Evolutionary conservation across 805 yeast species (phyloP), one percentile per base, ranked within the genome.

Genomic region (Tetrapisispora iriomotensis): DNA sequence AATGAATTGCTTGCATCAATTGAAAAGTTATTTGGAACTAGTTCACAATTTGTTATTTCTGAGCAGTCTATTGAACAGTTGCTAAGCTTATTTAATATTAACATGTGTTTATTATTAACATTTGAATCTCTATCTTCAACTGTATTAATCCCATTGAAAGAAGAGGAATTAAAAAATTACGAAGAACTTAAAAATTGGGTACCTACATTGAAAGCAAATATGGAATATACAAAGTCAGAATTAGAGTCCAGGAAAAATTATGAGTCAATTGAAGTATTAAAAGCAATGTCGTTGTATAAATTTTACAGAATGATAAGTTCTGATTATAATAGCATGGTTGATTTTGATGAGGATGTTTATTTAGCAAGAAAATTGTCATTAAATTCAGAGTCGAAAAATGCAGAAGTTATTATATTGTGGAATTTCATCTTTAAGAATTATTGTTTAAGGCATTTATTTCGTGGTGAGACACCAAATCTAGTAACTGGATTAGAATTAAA

Each of bases 261-360:
- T 18, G 40, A 44, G 18, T 43, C 52, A 6, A 36, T 50, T 3
- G 55, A 50, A 20, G 47, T 44, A 10, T 30, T 53, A 15, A 46
- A 44, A 30, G 55, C 50, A 20, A 38, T 49, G 22, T 47, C 60
- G 4, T 41, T 54, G 17, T 40, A 45, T 39, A 56, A 56, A 44
- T 53, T 45, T 34, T 54, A 51, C 29, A 43, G 50, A 34, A 30
- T 45, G 21, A 33, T 45, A 20, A 13, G 45, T 17, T 38, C 18
- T 13, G 23, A 19, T 15, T 35, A 29, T 22, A 24, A 25, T 21
- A 29, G 40, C n/a, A 33, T 31, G 13, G 39, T 48, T 29, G 60
- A 56, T 42, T 49, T 42, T 29, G 60, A 56, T 39, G 61, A 56
- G 43, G 61, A 57, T 41, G 43, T 57, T 19, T 58, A 53, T 41